Conservation (phyloP, 2,329 filamentous ascomycete genomes). For the Stenocarpella maydis region DNA sequence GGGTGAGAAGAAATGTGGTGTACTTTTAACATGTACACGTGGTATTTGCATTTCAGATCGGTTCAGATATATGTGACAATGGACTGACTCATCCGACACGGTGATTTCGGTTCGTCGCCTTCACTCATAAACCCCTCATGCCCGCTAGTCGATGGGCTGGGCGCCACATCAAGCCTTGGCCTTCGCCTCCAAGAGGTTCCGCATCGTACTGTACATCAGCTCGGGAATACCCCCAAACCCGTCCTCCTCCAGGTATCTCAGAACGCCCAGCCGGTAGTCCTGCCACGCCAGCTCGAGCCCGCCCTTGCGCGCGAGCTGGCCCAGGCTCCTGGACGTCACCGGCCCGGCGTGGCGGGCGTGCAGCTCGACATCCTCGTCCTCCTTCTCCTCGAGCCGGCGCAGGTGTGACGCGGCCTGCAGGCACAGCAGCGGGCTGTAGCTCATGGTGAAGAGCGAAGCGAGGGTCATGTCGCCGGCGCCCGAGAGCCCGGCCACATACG, state of each 20-base stretch:
- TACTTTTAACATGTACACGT: slow-evolving; percentile 23
- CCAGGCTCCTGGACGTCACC: slow-evolving; percentile 73
- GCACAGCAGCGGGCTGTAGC: slow-evolving; percentile 65
- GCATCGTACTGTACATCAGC: slow-evolving; percentile 84
- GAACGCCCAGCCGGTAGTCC: slow-evolving; percentile 76
- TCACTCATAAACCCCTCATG: background rate
- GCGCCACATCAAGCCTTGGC: slow-evolving; percentile 35
- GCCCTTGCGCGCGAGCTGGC: slow-evolving; percentile 67
- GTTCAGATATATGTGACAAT: background rate
- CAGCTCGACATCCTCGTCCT: slow-evolving; percentile 51
- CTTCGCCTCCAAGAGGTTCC: slow-evolving; percentile 67
- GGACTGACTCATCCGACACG: background rate
- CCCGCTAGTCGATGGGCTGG: background rate
- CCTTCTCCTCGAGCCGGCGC: slow-evolving; percentile 64
- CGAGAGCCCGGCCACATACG: slow-evolving; percentile 59
- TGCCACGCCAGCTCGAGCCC: slow-evolving; percentile 75
- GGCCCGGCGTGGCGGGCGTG: slow-evolving; percentile 69
- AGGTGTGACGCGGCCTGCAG: slow-evolving; percentile 64
- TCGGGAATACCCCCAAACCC: slow-evolving; percentile 73
- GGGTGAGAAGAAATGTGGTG: background rate
- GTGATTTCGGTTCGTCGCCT: too few relatives aligned
- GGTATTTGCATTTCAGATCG: too few relatives aligned
- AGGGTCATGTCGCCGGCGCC: slow-evolving; percentile 52
- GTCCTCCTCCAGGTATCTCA: slow-evolving; percentile 70
- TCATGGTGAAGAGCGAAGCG: slow-evolving; percentile 63